Conservation (phyloP, 2,329 filamentous ascomycete genomes). For the Trichoderma harzianum region DNA sequence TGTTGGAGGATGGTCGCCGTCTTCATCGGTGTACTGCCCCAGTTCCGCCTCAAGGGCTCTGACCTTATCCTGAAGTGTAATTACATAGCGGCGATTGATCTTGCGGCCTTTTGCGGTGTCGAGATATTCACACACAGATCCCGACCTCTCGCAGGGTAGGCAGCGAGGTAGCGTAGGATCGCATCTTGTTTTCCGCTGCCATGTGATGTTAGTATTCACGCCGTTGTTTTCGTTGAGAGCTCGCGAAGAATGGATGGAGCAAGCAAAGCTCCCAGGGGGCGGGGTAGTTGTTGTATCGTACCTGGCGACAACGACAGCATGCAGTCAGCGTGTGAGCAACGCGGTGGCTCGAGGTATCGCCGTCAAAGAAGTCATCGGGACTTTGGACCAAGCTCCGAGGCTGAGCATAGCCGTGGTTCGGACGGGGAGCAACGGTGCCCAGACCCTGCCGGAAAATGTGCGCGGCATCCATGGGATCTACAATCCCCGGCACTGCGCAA, state of each 20-base stretch:
- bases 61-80: constrained; percentile 84
- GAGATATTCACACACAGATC: constrained; percentile 90
- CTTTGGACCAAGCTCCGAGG: constrained; percentile 30
- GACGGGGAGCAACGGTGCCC: constrained; percentile 41
- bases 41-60: constrained; percentile 79
- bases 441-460: constrained; percentile 59
- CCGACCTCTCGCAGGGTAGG: constrained; percentile 86
- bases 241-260: background rate
- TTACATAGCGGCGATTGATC: constrained; percentile 88
- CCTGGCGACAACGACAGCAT: constrained; percentile 76
- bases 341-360: constrained; percentile 53
- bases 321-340: constrained; percentile 78
- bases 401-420: constrained; percentile 30
- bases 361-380: constrained; percentile 45
- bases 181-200: constrained; percentile 89
- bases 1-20: constrained; percentile 64
- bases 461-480: constrained; percentile 54
- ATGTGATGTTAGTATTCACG: background rate
- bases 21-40: constrained; percentile 72
- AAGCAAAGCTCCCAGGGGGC: background rate
- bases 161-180: constrained; percentile 90
- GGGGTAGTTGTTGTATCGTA: constrained; percentile 37
- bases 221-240: background rate
- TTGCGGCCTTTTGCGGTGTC: constrained; percentile 83
- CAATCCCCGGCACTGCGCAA: constrained; percentile 14